phyloP scores from a whole-genome alignment of 2,329 filamentous ascomycete species.

The Ceratocystiopsis minuta region DNA sequence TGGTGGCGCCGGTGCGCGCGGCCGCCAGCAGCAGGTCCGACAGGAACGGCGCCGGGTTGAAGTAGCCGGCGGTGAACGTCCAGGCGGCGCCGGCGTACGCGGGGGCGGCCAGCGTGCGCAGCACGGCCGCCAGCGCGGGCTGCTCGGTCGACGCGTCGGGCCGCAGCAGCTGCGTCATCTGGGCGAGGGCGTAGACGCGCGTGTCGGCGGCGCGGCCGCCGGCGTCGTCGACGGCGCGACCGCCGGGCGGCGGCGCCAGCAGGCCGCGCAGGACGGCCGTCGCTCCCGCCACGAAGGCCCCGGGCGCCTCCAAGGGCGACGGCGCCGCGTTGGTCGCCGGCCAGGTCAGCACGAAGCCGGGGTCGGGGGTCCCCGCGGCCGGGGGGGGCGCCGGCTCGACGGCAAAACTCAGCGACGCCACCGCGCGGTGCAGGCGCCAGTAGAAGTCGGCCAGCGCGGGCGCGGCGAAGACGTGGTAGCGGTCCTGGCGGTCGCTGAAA shows the following conservation, averaged over 20 bases:
- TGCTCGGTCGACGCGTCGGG: slow-evolving; percentile 78
- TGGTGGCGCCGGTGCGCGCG: slow-evolving; percentile 40
- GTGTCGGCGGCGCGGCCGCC: slow-evolving; percentile 31
- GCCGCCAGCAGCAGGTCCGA: slow-evolving; percentile 64
- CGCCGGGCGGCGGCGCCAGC: slow-evolving; percentile 24
- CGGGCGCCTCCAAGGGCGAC: slow-evolving; percentile 52
- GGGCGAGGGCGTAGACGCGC: slow-evolving; percentile 68
- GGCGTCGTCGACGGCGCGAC: background rate
- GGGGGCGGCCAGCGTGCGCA: slow-evolving; percentile 47
- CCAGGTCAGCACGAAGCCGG: slow-evolving; percentile 46
- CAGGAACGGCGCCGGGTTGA: slow-evolving; percentile 81
- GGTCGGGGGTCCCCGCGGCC: slow-evolving; percentile 19
- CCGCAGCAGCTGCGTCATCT: slow-evolving; percentile 69
- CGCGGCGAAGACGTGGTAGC: slow-evolving; percentile 81
- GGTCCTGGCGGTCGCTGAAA: slow-evolving; percentile 87
- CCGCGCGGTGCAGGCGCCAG: slow-evolving; percentile 53
- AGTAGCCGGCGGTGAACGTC: slow-evolving; percentile 97
- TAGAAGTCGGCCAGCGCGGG: slow-evolving; percentile 70
- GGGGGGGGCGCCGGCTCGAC: slow-evolving; percentile 43
- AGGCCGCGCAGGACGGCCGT: slow-evolving; percentile 49
- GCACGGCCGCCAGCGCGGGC: slow-evolving; percentile 57
- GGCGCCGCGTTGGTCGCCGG: slow-evolving; percentile 55
- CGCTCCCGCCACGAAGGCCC: slow-evolving; percentile 51
- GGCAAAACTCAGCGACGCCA: slow-evolving; percentile 66
- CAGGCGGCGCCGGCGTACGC: slow-evolving; percentile 55